These are phyloP conservation scores for Solanum lycopersicoides DNA, from an alignment of 257 asterid species.

Conservation along the genomic window DNA sequence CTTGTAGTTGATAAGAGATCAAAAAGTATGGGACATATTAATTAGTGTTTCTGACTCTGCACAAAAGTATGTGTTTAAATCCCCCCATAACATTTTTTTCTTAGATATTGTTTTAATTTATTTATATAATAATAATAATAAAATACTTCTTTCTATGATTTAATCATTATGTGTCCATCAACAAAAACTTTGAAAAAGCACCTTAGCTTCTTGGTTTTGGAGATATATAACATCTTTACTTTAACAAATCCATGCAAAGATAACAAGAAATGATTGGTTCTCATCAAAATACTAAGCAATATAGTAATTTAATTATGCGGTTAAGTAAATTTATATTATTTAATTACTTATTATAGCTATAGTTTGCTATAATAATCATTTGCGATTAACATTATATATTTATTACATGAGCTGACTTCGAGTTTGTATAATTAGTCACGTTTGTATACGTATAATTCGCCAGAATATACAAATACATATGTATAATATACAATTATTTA, in stretches of 20 bases:
- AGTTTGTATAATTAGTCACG: too few relatives aligned
- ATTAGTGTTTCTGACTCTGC: constrained; percentile 2
- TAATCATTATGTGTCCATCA: neutral
- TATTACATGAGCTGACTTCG: too few relatives aligned
- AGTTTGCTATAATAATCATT: too few relatives aligned
- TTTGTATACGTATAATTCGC: too few relatives aligned
- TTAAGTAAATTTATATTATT: too few relatives aligned
- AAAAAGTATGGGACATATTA: constrained; percentile 14
- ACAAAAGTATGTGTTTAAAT: neutral
- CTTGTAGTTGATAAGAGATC: neutral
- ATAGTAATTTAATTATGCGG: neutral
- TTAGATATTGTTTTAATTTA: neutral
- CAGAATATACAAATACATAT: too few relatives aligned
- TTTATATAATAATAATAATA: neutral
- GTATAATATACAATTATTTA: too few relatives aligned
- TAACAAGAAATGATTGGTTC: constrained; percentile 2
- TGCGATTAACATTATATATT: too few relatives aligned
- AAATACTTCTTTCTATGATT: neutral
- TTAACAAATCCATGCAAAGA: neutral
- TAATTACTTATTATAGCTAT: too few relatives aligned
- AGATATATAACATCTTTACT: neutral
- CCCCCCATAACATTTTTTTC: constrained; percentile 4
- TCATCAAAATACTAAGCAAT: neutral
- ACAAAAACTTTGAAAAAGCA: neutral
- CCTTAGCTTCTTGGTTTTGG: constrained; percentile 10